phyloP scores from a whole-genome alignment of 495 filamentous ascomycete species.

The Penicillium waksmanii region DNA sequence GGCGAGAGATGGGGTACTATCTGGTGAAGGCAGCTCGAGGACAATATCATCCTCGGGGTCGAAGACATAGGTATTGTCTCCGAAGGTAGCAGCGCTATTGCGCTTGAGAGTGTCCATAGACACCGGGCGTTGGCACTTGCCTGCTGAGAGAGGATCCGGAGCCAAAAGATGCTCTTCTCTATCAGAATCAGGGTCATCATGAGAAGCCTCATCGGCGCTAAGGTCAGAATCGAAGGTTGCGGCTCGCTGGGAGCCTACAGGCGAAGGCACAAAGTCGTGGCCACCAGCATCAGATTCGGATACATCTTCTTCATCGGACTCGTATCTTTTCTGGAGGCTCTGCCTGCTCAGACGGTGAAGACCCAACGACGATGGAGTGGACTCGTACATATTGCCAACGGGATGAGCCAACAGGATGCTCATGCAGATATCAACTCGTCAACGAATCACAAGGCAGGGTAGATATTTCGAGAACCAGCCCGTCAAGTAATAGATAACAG shows the following conservation, averaged over 20 bases:
- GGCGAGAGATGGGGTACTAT: conserved; percentile 34
- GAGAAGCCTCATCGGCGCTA: conserved; percentile 37
- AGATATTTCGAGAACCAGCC: conserved; percentile 8
- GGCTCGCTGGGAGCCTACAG: conserved; percentile 33
- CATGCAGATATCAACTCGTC: too few species aligned
- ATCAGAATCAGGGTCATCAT: conserved; percentile 31
- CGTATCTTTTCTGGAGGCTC: conserved; percentile 43
- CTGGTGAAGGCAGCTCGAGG: conserved; percentile 43
- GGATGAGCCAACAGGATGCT: conserved; percentile 6
- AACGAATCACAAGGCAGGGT: conserved; percentile 8
- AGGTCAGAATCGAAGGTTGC: conserved; percentile 36
- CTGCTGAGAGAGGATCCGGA: conserved; percentile 16
- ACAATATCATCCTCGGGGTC: conserved; percentile 43
- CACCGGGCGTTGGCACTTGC: conserved; percentile 38
- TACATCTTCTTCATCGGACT: conserved; percentile 50
- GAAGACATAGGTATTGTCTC: conserved; percentile 40
- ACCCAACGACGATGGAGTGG: conserved; percentile 30
- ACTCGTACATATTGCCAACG: conserved; percentile 36
- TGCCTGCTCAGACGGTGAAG: conserved; percentile 44
- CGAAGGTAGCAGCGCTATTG: conserved; percentile 40
- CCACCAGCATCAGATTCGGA: conserved; percentile 45
- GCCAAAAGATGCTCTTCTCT: conserved; percentile 32
- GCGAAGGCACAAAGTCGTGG: conserved; percentile 41
- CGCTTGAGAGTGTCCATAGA: conserved; percentile 49
- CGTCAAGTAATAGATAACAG: not conserved